Evolutionary conservation across 257 asterid genomes (phyloP).

Genomic region (Ilex aquifolium): DNA sequence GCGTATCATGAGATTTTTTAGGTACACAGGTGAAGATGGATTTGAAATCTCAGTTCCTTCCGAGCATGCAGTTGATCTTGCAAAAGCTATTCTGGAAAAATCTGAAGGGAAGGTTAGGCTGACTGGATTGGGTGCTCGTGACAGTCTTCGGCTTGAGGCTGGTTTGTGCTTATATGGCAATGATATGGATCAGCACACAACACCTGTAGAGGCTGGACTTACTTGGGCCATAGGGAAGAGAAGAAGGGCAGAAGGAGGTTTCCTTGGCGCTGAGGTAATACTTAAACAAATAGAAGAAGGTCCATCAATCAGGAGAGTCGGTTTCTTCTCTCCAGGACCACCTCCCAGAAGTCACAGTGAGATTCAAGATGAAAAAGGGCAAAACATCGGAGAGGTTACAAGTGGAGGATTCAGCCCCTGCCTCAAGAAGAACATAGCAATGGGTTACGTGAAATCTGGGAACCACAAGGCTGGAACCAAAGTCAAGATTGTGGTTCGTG

Average conservation of each 20-base stretch:
- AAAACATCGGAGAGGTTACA: constrained; percentile 81
- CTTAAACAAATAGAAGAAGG: constrained; percentile 80
- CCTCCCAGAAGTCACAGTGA: constrained; percentile 94
- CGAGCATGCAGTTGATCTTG: constrained; percentile 81
- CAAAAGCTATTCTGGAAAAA: constrained; percentile 87
- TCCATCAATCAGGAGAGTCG: constrained; percentile 78
- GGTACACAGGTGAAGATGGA: constrained; percentile 99
- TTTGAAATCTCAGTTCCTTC: constrained; percentile 95
- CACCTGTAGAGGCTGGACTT: constrained; percentile 95
- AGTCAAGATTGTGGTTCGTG: constrained; percentile 73
- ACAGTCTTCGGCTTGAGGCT: constrained; percentile 97
- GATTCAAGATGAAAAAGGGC: constrained; percentile 77
- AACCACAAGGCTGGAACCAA: constrained; percentile 71
- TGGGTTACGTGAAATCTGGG: constrained; percentile 99
- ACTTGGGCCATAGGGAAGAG: constrained; percentile 98
- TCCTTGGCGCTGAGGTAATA: constrained; percentile 84
- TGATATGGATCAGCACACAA: constrained; percentile 96
- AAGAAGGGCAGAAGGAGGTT: constrained; percentile 95
- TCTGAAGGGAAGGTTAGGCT: constrained; percentile 81
- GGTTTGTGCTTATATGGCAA: constrained; percentile 92
- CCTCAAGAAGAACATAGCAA: constrained; percentile 87
- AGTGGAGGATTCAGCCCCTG: constrained; percentile 99
- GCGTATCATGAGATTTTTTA: constrained; percentile 14
- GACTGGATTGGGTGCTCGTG: constrained; percentile 95
- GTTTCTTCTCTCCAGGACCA: constrained; percentile 77